These are phyloP conservation scores for Trypanosoma boissoni DNA, from an alignment of 208 protist species.

Conservation along the genomic window DNA sequence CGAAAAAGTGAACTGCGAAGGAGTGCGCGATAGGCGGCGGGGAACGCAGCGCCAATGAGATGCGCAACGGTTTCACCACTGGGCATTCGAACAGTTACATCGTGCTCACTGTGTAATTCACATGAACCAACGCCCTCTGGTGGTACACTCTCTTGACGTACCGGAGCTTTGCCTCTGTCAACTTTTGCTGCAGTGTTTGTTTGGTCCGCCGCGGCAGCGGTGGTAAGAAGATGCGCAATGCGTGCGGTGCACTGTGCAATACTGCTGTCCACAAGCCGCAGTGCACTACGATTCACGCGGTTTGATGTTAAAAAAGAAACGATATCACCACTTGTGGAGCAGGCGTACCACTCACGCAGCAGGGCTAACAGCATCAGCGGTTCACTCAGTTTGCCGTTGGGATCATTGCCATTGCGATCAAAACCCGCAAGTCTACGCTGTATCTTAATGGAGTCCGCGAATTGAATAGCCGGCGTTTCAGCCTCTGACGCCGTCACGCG, in stretches of 20 bases:
- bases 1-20: slow-evolving; percentile 47
- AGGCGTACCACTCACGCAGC: slow-evolving; percentile 64
- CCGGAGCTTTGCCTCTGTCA: slow-evolving; percentile 3
- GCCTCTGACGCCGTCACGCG: slow-evolving; percentile 22
- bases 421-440: slow-evolving; percentile 17
- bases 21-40: slow-evolving; percentile 24
- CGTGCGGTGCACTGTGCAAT: slow-evolving; percentile 60
- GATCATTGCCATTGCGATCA: neutral
- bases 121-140: too few species aligned
- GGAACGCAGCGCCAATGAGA: slow-evolving; percentile 32
- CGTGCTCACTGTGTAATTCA: slow-evolving; percentile 36
- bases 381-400: slow-evolving; percentile 47
- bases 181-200: slow-evolving; percentile 12
- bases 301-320: slow-evolving; percentile 20
- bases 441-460: slow-evolving; percentile 9
- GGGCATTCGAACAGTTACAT: slow-evolving; percentile 14
- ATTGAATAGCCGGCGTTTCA: slow-evolving; percentile 18
- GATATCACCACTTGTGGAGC: slow-evolving; percentile 23
- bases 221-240: slow-evolving; percentile 34
- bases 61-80: slow-evolving; percentile 5
- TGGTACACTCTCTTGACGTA: too few species aligned
- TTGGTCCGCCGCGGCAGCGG: neutral
- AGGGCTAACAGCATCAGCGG: slow-evolving; percentile 62
- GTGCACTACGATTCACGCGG: slow-evolving; percentile 39
- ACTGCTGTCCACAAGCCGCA: slow-evolving; percentile 58